Conservation (phyloP, 2,329 filamentous ascomycete species). For the Ascochyta fabae region DNA sequence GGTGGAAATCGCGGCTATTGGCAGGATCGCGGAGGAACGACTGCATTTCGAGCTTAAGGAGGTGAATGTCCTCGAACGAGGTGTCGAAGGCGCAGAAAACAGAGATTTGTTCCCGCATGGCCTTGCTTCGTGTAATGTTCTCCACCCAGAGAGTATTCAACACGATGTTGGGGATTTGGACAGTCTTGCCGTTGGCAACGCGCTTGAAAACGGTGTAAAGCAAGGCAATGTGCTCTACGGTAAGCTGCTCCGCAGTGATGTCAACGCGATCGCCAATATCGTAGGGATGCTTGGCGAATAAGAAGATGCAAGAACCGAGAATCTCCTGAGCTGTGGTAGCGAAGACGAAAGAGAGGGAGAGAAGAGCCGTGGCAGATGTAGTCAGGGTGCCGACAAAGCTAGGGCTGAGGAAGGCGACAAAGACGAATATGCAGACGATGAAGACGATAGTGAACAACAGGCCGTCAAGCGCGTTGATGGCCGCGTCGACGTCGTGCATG, state of each 20-base stretch:
- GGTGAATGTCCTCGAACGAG: conserved; percentile 85
- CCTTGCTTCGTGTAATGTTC: conserved; percentile 87
- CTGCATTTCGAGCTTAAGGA: conserved; percentile 83
- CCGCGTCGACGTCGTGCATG: conserved; percentile 97
- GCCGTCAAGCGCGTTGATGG: conserved; percentile 87
- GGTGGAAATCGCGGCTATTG: conserved; percentile 89
- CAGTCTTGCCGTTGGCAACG: conserved; percentile 79
- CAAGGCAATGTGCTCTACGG: conserved; percentile 93
- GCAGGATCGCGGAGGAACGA: conserved; percentile 82
- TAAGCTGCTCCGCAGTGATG: conserved; percentile 71
- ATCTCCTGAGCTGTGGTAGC: conserved; percentile 91
- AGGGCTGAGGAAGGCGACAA: conserved; percentile 87
- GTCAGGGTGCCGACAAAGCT: conserved; percentile 85
- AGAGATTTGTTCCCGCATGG: conserved; percentile 85
- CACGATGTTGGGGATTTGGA: conserved; percentile 86
- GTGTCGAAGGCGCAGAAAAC: conserved; percentile 87
- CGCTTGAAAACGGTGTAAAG: conserved; percentile 91
- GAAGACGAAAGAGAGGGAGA: conserved; percentile 97
- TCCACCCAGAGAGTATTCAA: conserved; percentile 95
- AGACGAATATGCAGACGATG: conserved; percentile 82
- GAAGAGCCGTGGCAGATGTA: conserved; percentile 86
- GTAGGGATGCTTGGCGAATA: conserved; percentile 98
- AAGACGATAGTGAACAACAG: conserved; percentile 82
- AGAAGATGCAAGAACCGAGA: conserved; percentile 96
- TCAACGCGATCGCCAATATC: conserved; percentile 96